A percentile compares a stretch with the other conserved stretches of the same genome.
Conservation (phyloP, 768 basidiomycete genomes). For the Mycena capillaripes region DNA sequence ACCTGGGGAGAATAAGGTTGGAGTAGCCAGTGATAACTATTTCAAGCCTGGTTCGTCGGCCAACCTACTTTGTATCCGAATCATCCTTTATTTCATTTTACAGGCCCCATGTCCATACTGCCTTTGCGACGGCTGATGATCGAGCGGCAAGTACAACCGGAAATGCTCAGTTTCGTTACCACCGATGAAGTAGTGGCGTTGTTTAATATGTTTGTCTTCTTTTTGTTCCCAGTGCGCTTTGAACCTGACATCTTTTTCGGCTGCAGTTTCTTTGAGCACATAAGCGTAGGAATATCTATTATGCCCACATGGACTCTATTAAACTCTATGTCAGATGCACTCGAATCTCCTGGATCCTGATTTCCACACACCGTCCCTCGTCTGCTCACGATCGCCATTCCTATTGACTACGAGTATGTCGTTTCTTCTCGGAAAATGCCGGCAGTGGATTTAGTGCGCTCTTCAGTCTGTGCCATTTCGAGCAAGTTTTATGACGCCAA, state of each 20-base stretch:
- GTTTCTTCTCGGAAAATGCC: slow-evolving; percentile 23
- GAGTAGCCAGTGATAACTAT: slow-evolving; percentile 89
- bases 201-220: slow-evolving; percentile 84
- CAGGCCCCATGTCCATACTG: slow-evolving; percentile 90
- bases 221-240: slow-evolving; percentile 24
- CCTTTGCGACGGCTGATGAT: slow-evolving; percentile 88
- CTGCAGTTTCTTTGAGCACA: slow-evolving; percentile 79
- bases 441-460: slow-evolving; percentile 7
- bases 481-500: slow-evolving; percentile 89
- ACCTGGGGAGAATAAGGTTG: slow-evolving; percentile 70
- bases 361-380: slow-evolving; percentile 94
- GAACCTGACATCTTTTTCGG: slow-evolving; percentile 21
- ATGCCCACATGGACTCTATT: slow-evolving; percentile 20
- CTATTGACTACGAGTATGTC: slow-evolving; percentile 90
- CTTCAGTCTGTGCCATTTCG: slow-evolving; percentile 92
- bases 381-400: slow-evolving; percentile 96
- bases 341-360: slow-evolving; percentile 86
- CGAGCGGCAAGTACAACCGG: slow-evolving; percentile 91
- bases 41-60: slow-evolving; percentile 85
- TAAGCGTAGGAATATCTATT: slow-evolving; percentile 66
- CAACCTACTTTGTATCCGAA: not conserved
- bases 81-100: slow-evolving; percentile 20
- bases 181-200: slow-evolving; percentile 93
- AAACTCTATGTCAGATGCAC: slow-evolving; percentile 68
- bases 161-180: slow-evolving; percentile 90